phyloP scores from a whole-genome alignment of 2,329 filamentous ascomycete genomes.

The Helotiales sp. region DNA sequence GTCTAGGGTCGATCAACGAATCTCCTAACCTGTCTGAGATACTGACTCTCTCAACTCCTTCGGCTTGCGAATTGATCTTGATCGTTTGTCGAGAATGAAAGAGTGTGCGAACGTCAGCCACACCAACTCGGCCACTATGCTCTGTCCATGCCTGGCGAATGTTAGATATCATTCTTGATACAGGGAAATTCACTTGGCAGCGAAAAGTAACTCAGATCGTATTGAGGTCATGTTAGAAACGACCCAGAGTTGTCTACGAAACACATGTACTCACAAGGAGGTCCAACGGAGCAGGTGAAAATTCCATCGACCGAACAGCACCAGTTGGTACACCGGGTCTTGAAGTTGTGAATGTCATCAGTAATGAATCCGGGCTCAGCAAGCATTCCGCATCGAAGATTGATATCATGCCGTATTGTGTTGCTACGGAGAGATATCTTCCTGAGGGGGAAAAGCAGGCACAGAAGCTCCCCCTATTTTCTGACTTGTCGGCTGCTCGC shows the following conservation, averaged over 20 bases:
- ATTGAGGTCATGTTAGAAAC: no score
- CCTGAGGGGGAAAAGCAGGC: constrained; percentile 75
- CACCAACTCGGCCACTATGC: constrained; percentile 73
- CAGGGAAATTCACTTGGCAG: not conserved
- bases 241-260: no score
- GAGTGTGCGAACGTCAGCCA: constrained; percentile 70
- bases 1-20: constrained; percentile 29
- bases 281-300: constrained; percentile 87
- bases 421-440: constrained; percentile 71
- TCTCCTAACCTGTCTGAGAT: constrained; percentile 27
- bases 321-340: constrained; percentile 56
- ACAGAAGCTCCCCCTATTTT: constrained; percentile 71
- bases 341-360: constrained; percentile 78
- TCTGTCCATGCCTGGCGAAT: constrained; percentile 74
- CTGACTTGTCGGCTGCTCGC: constrained; percentile 51
- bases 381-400: constrained; percentile 64
- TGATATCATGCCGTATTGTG: constrained; percentile 78
- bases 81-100: constrained; percentile 70
- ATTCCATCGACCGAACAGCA: constrained; percentile 87
- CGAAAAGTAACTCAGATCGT: not conserved
- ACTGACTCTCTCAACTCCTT: constrained; percentile 42
- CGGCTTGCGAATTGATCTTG: constrained; percentile 58
- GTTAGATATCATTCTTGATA: not conserved
- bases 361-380: constrained; percentile 56
- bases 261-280: constrained; percentile 55